Evolutionary conservation across 1,139 yeast genomes (phyloP).

Genomic region (Fermentozyma sake): DNA sequence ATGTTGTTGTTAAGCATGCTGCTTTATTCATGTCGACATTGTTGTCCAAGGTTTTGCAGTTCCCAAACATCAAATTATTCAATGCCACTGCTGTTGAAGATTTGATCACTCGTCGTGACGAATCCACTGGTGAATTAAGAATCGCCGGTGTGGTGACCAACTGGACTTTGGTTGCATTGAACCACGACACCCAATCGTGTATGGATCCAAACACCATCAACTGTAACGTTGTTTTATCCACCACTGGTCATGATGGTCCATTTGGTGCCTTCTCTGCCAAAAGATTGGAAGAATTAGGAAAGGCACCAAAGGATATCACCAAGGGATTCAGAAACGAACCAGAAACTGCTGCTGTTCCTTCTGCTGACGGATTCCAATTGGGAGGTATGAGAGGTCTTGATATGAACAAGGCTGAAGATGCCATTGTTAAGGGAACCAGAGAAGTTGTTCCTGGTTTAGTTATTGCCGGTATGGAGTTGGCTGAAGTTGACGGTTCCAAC

Average conservation of each 20-base stretch:
- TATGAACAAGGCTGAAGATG: slow-evolving; percentile 76
- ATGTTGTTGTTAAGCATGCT: slow-evolving; percentile 78
- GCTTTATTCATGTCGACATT: slow-evolving; percentile 74
- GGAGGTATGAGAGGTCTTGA: slow-evolving; percentile 79
- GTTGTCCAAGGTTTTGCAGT: slow-evolving; percentile 61
- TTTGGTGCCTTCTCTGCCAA: slow-evolving; percentile 77
- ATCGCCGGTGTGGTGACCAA: slow-evolving; percentile 80
- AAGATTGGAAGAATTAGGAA: slow-evolving; percentile 33
- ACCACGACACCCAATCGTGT: slow-evolving; percentile 74
- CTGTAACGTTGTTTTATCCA: slow-evolving; percentile 64
- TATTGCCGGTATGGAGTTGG: slow-evolving; percentile 78
- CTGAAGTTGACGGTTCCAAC: slow-evolving; percentile 72
- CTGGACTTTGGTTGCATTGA: slow-evolving; percentile 76
- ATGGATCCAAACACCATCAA: slow-evolving; percentile 85
- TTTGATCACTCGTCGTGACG: slow-evolving; percentile 66
- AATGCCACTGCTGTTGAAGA: slow-evolving; percentile 83
- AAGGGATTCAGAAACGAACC: slow-evolving; percentile 11
- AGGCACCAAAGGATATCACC: slow-evolving; percentile 21
- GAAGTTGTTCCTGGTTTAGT: slow-evolving; percentile 69
- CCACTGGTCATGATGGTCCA: slow-evolving; percentile 83
- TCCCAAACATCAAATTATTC: slow-evolving; percentile 74
- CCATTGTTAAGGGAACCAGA: slow-evolving; percentile 67
- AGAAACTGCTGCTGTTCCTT: slow-evolving; percentile 19
- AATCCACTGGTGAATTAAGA: slow-evolving; percentile 50
- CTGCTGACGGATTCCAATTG: slow-evolving; percentile 43